Percentiles rank a stretch among this genome's conserved stretches.
Evolutionary conservation across 2,329 filamentous ascomycete species (phyloP).

Genomic region (Ustulina deusta): DNA sequence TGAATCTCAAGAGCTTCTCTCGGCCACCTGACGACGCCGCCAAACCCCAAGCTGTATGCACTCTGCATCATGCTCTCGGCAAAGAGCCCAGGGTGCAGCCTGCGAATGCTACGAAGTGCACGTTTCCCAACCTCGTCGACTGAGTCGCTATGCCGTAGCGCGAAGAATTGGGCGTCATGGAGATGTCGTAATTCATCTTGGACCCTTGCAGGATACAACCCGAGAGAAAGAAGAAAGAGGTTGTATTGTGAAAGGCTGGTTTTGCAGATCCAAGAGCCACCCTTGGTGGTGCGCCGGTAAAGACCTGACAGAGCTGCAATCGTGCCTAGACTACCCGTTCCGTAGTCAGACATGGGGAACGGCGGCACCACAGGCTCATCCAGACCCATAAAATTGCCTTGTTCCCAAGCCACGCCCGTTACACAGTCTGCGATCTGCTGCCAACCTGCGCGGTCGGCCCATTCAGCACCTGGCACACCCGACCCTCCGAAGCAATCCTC

Average conservation of each 20-base stretch:
- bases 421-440: conserved; percentile 59
- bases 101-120: conserved; percentile 64
- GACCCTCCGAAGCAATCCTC: conserved; percentile 79
- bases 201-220: conserved; percentile 60
- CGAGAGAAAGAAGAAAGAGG: conserved; percentile 54
- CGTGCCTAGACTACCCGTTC: conserved; percentile 52
- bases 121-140: conserved; percentile 69
- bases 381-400: conserved; percentile 55
- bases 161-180: conserved; percentile 65
- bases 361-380: conserved; percentile 74
- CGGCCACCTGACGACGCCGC: conserved; percentile 58
- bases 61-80: conserved; percentile 48
- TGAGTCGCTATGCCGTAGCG: conserved; percentile 66
- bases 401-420: conserved; percentile 53
- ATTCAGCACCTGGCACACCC: conserved; percentile 61
- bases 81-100: conserved; percentile 52
- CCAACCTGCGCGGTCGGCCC: conserved; percentile 75
- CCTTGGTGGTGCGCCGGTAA: conserved; percentile 50
- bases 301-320: conserved; percentile 52
- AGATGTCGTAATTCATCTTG: conserved; percentile 61
- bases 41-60: conserved; percentile 50
- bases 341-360: conserved; percentile 68
- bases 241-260: conserved; percentile 55
- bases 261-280: conserved; percentile 53
- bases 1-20: conserved; percentile 59